These are phyloP conservation scores for Alternaria angustiovoidea DNA, from an alignment of 2,329 filamentous ascomycete genomes.

Conservation along the genomic window DNA sequence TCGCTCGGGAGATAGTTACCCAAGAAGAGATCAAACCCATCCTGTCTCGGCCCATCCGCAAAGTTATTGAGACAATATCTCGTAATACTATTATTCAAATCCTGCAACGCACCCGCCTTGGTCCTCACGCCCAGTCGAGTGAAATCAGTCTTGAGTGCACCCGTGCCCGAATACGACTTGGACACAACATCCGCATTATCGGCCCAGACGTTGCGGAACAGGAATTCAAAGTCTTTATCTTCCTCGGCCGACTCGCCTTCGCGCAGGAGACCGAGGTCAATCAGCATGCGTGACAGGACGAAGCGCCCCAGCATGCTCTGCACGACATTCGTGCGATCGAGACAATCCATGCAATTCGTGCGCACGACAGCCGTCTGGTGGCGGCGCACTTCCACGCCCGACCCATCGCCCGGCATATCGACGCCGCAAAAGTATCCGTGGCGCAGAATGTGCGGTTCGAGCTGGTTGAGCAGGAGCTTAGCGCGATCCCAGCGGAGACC, in stretches of 20 bases:
- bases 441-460: constrained; percentile 76
- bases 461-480: constrained; percentile 81
- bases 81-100: constrained; percentile 86
- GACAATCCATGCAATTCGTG: constrained; percentile 99
- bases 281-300: constrained; percentile 87
- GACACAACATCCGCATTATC: constrained; percentile 98
- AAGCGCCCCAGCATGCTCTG: constrained; percentile 95
- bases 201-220: constrained; percentile 98
- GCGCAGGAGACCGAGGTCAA: constrained; percentile 80
- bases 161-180: constrained; percentile 91
- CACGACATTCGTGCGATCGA: constrained; percentile 96
- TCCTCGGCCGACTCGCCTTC: constrained; percentile 81
- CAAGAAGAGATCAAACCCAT: constrained; percentile 93
- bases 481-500: constrained; percentile 93
- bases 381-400: constrained; percentile 79
- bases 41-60: constrained; percentile 88
- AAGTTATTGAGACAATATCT: constrained; percentile 96
- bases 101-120: constrained; percentile 82
- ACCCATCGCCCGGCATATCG: constrained; percentile 79
- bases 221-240: constrained; percentile 81
- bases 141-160: constrained; percentile 97
- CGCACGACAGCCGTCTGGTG: constrained; percentile 90
- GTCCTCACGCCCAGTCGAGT: constrained; percentile 93
- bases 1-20: constrained; percentile 82
- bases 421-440: constrained; percentile 94